Conservation (phyloP, 2,329 filamentous ascomycete species). For the Verticillium klebahnii region DNA sequence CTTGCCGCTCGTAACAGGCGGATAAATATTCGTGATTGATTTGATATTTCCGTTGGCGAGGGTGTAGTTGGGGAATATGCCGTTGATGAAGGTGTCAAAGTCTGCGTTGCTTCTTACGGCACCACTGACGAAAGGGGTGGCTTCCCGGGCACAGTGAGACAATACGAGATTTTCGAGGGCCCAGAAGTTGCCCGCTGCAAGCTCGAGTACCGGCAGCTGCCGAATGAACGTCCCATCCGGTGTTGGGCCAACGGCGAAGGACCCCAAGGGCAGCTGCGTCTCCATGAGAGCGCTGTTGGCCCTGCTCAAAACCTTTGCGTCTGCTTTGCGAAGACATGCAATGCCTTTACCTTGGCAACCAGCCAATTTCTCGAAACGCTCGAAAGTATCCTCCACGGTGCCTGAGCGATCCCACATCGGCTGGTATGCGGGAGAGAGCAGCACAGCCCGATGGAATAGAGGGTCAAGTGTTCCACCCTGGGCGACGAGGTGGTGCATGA, state of each 20-base stretch:
- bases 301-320: constrained; percentile 14
- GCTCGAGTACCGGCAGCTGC: constrained; percentile 24
- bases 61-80: constrained; percentile 27
- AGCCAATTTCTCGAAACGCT: constrained; percentile 24
- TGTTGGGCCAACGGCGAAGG: constrained; percentile 25
- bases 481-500: constrained; percentile 44
- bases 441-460: constrained; percentile 29
- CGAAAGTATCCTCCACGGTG: constrained; percentile 21
- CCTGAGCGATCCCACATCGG: constrained; percentile 27
- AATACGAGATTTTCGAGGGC: constrained; percentile 21
- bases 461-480: constrained; percentile 37
- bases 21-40: constrained; percentile 23
- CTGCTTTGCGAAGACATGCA: constrained; percentile 20
- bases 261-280: constrained; percentile 18
- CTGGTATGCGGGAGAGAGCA: constrained; percentile 30
- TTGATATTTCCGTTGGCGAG: constrained; percentile 18
- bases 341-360: constrained; percentile 22
- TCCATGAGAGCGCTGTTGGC: constrained; percentile 22
- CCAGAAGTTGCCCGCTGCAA: constrained; percentile 21
- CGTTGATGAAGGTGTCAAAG: constrained; percentile 24
- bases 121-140: constrained; percentile 22
- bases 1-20: constrained; percentile 8
- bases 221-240: constrained; percentile 25
- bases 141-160: constrained; percentile 24
- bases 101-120: constrained; percentile 22